A percentile compares a stretch with the other conserved stretches of the same genome.
These are phyloP conservation scores for Lecanoromycetidae sp. DNA, from an alignment of 2,329 filamentous ascomycete species.

Conservation along the genomic window DNA sequence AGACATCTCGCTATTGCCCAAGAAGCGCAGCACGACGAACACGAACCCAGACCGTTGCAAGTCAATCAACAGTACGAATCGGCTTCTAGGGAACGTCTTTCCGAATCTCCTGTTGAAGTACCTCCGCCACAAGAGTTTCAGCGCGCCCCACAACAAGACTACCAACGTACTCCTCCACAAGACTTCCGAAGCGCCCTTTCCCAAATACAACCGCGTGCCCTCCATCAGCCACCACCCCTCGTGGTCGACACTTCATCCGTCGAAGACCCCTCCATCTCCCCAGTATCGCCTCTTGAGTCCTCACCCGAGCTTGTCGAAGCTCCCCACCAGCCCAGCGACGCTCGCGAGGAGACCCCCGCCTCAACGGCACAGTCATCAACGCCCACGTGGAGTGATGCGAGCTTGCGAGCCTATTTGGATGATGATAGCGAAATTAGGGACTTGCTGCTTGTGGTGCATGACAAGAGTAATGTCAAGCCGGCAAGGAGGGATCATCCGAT, in stretches of 20 bases:
- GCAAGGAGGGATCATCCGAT: slow-evolving; percentile 77
- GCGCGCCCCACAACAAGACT: slow-evolving; percentile 5
- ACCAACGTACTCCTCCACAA: slow-evolving; percentile 37
- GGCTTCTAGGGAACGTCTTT: slow-evolving; percentile 37
- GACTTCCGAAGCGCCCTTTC: not conserved
- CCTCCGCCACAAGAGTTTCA: slow-evolving; percentile 34
- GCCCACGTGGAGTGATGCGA: slow-evolving; percentile 74
- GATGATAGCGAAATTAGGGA: slow-evolving; percentile 81
- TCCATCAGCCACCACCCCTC: slow-evolving; percentile 42
- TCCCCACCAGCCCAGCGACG: slow-evolving; percentile 19
- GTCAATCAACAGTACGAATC: slow-evolving; percentile 14
- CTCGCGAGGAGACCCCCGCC: slow-evolving; percentile 26
- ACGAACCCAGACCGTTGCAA: slow-evolving; percentile 45
- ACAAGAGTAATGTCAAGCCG: slow-evolving; percentile 72
- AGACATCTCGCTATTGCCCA: slow-evolving; percentile 20
- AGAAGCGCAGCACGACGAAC: slow-evolving; percentile 38
- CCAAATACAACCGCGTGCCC: not conserved
- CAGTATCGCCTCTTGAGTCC: slow-evolving; percentile 48
- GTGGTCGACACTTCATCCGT: slow-evolving; percentile 60
- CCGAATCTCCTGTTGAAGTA: slow-evolving; percentile 58
- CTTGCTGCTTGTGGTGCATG: slow-evolving; percentile 80
- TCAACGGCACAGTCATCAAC: slow-evolving; percentile 25
- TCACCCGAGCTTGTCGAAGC: slow-evolving; percentile 43
- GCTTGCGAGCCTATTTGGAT: slow-evolving; percentile 79
- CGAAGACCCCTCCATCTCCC: slow-evolving; percentile 48